phyloP scores from a whole-genome alignment of 2,329 filamentous ascomycete genomes.

The Venturiaceae sp. region DNA sequence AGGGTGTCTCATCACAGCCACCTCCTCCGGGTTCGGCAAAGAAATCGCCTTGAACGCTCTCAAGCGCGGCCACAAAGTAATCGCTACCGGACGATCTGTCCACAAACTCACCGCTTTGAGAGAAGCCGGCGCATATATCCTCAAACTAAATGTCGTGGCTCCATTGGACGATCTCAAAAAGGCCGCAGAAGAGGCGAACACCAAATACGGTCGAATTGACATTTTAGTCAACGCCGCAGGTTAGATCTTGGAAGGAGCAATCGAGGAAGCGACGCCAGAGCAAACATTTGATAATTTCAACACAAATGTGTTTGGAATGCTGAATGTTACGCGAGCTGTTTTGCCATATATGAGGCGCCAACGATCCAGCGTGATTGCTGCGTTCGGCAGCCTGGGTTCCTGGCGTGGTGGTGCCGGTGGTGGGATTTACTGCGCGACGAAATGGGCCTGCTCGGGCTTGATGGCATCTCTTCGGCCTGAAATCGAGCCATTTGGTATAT shows the following conservation, averaged over 20 bases:
- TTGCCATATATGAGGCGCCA: too few relatives aligned
- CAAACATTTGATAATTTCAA: conserved; percentile 35
- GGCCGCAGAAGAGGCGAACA: conserved; percentile 25
- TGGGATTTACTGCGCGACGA: too few relatives aligned
- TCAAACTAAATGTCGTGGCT: conserved; percentile 32
- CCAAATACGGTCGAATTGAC: conserved; percentile 31
- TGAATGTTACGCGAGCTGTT: too few relatives aligned
- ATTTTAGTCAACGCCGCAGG: conserved; percentile 39
- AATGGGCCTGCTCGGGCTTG: too few relatives aligned
- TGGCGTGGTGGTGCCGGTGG: too few relatives aligned
- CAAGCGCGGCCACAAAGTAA: conserved; percentile 34
- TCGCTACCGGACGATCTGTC: conserved; percentile 36
- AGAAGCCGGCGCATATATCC: conserved; percentile 22
- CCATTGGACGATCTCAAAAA: conserved; percentile 23
- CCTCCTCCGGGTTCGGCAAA: conserved; percentile 37
- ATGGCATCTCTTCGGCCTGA: too few relatives aligned
- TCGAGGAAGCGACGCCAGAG: conserved; percentile 32
- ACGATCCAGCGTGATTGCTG: too few relatives aligned
- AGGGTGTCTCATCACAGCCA: conserved; percentile 43
- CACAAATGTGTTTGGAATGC: too few relatives aligned
- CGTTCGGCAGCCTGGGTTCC: too few relatives aligned
- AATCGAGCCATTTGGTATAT: too few relatives aligned
- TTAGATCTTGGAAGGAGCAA: conserved; percentile 32
- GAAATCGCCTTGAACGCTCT: conserved; percentile 33
- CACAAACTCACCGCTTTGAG: conserved; percentile 24